Conservation (phyloP, 2,329 filamentous ascomycete species). For the Chrysoporthe puriensis region DNA sequence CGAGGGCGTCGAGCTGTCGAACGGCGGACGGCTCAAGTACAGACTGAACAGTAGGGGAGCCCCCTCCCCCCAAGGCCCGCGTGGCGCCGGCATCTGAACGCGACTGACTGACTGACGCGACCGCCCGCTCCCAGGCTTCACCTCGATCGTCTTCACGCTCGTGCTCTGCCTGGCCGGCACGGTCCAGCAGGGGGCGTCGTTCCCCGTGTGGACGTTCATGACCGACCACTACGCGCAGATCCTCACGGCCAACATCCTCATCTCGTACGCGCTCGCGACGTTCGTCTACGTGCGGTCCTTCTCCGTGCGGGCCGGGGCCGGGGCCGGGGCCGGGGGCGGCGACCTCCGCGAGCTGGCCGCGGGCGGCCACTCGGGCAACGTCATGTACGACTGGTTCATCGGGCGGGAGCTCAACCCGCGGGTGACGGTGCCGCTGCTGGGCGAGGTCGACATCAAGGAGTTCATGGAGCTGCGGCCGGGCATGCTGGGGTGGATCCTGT, state of each 20-base stretch:
- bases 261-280: conserved; percentile 72
- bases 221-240: conserved; percentile 89
- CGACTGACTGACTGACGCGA: conserved; percentile 7
- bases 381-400: conserved; percentile 96
- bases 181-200: conserved; percentile 74
- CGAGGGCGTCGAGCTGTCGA: conserved; percentile 71
- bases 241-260: conserved; percentile 78
- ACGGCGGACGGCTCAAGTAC: conserved; percentile 78
- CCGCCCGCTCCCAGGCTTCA: conserved; percentile 60
- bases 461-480: conserved; percentile 92
- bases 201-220: conserved; percentile 90
- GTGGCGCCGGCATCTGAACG: neutral
- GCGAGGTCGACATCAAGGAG: conserved; percentile 86
- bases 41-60: conserved; percentile 82
- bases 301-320: conserved; percentile 74
- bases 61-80: too few species aligned
- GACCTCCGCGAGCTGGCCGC: conserved; percentile 77
- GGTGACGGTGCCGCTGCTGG: conserved; percentile 75
- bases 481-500: conserved; percentile 83
- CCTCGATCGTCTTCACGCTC: conserved; percentile 74
- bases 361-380: conserved; percentile 81
- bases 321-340: conserved; percentile 65
- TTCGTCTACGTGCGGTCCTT: conserved; percentile 86
- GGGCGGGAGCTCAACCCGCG: conserved; percentile 94
- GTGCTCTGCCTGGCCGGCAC: conserved; percentile 76